Base-by-base conservation (phyloP, 306 rosid species). In the Malus asiatica region DNA sequence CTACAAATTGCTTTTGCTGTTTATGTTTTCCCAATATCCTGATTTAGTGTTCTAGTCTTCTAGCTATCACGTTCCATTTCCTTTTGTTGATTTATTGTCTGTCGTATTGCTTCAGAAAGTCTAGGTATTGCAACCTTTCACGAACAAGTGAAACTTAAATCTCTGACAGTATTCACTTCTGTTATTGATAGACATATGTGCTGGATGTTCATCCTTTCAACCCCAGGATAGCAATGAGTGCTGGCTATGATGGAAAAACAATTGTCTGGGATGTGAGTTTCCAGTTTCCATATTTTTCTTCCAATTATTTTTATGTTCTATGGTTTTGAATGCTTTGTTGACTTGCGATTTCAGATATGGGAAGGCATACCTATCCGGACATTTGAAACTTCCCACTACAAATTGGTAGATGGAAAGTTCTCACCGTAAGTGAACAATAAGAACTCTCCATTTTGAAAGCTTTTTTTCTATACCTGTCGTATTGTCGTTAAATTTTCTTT, bases 151-250 rank as follows among this genome's bases (percentile, higher is more conserved):
- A 53, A 61, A 68, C 23, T 42, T 72, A 22, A 75, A 30, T 55
- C 59, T 71, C 83, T 81, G 78, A 73, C 79, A 64, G 13, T 65
- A 71, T 66, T 38, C 55, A 71, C 81, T 73, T 58, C 60, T 64
- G 70, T 74, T 83, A 32, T 52, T 85, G 83, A 58, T 83, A 96
- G 99, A 96, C 99, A 14, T 96, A 96, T 81, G 99, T 96, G 81
- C 91, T 96, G 73, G 99, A 96, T 89, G 99, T 92, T 82, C 99
- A 96, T 85, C 99, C 99, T 64, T 92, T 92, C 81, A 96, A 96
- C 80, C 99, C 99, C 27, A 91, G 99, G 84, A 88, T 96, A 76
- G 99, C 98, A 70, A 96, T 96, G 99, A 96, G 99, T 85, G 98
- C 99, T 80, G 99, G 99, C 80, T 96, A 96, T 77, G 99, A 96